Percentiles rank a stretch among this genome's conserved stretches.
Conservation (phyloP, 257 asterid species). For the Solanum ossicruentum region DNA sequence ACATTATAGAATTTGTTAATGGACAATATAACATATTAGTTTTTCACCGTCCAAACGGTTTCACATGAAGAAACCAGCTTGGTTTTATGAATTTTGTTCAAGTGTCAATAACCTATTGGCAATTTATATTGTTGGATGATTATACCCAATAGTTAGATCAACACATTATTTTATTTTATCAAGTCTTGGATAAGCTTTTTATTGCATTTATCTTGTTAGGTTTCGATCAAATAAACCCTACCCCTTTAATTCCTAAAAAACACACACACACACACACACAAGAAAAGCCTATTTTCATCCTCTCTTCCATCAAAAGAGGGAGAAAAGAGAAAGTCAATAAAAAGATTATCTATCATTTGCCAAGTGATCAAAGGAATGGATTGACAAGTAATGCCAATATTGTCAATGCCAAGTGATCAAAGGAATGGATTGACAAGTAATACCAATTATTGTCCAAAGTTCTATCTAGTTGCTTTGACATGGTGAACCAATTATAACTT, state of each 20-base stretch:
- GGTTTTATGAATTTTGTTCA: constrained; percentile 15
- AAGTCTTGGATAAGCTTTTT: constrained; percentile 33
- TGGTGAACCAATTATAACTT: constrained; percentile 24
- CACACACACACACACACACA: not conserved
- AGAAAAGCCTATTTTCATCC: not conserved
- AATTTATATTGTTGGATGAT: not conserved
- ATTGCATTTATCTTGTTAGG: constrained; percentile 7
- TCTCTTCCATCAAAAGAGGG: not conserved
- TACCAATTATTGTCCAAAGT: constrained; percentile 1
- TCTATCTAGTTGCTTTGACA: constrained; percentile 21
- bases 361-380: not conserved
- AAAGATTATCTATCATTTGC: constrained; percentile 20
- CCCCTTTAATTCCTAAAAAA: not conserved
- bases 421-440: constrained; percentile 39
- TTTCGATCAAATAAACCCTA: constrained; percentile 5
- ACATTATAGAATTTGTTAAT: constrained; percentile 14
- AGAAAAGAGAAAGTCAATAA: constrained; percentile 17
- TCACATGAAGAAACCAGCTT: constrained; percentile 13
- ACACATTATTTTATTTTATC: not conserved
- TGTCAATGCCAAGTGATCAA: constrained; percentile 23
- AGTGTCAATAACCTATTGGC: constrained; percentile 4
- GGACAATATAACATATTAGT: constrained; percentile 2
- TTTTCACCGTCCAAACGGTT: constrained; percentile 22
- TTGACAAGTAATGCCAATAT: too few relatives aligned
- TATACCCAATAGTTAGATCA: constrained; percentile 5